Base-by-base conservation (phyloP, 352 stramenopile genomes). In the Sclerospora graminicola region DNA sequence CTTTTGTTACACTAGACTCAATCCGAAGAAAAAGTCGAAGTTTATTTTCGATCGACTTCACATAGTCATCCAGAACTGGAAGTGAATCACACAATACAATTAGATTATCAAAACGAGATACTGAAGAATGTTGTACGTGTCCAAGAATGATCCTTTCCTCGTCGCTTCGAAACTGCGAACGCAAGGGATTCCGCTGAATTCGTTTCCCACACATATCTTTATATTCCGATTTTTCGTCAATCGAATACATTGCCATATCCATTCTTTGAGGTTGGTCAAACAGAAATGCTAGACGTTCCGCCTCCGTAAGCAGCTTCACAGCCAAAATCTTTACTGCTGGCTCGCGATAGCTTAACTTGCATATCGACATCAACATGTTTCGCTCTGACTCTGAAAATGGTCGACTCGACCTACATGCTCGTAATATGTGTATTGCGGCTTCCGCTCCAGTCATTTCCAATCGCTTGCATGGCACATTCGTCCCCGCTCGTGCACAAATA, bases 371-470 rank as follows among this genome's bases (percentile, higher is more conserved):
- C 7, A 80, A 33, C 8, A 48, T 19, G 0, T 45, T 32, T 18
- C 29, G 53, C 18, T 77, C 65, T 11, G 27, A 20, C 48, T 63
- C 0, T n/a, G n/a, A n/a, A n/a, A n/a, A n/a, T n/a, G n/a, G n/a
- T n/a, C n/a, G n/a, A n/a, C n/a, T n/a, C n/a, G n/a, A n/a, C n/a
- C n/a, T n/a, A n/a, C n/a, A n/a, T 2, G 57, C 53, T 46, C 56
- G 59, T n/a, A 82, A 32, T 20, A 67, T 39, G 20, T 72, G 48
- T 11, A 82, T n/a, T n/a, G n/a, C n/a, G n/a, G n/a, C n/a, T n/a
- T n/a, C n/a, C n/a, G n/a, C n/a, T n/a, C n/a, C n/a, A n/a, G n/a
- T n/a, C n/a, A n/a, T n/a, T n/a, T n/a, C n/a, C n/a, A n/a, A n/a
- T n/a, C n/a, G n/a, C n/a, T 41, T 54, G 13, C 44, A 60, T 8